phyloP scores from a whole-genome alignment of 139 green algal species.

The Gonium pectorale region DNA sequence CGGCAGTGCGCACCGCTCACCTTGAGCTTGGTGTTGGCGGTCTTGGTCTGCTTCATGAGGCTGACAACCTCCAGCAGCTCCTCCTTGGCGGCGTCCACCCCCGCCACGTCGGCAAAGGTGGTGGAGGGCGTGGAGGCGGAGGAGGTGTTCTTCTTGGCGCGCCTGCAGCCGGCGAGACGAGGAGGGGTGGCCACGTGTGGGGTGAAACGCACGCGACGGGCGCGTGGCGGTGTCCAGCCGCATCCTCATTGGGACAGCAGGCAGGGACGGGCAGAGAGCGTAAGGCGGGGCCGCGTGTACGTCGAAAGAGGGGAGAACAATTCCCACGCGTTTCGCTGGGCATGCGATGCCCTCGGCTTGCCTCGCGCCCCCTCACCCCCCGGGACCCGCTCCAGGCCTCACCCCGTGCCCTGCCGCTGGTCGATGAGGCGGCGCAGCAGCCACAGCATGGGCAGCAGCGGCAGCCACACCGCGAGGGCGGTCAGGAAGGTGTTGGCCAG shows the following conservation, averaged over 20 bases:
- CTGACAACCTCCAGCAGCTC: conserved; percentile 82
- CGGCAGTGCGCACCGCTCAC: no score
- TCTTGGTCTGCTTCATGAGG: conserved; percentile 59
- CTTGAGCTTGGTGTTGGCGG: conserved; percentile 31
- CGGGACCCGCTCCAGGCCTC: not conserved
- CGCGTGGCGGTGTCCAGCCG: no score
- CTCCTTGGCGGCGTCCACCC: conserved; percentile 88
- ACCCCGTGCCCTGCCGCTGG: conserved; percentile 50
- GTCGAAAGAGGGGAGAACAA: no score
- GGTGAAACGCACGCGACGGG: not conserved
- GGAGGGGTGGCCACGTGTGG: not conserved
- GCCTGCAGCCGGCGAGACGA: not conserved
- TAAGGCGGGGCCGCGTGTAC: no score
- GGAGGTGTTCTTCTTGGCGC: conserved; percentile 52
- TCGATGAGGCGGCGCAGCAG: conserved; percentile 75
- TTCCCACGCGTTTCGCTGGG: no score
- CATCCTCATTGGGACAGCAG: no score
- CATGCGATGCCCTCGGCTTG: no score
- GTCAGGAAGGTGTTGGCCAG: conserved; percentile 65
- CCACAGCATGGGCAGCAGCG: conserved; percentile 85
- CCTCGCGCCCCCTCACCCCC: no score
- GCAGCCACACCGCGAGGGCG: conserved; percentile 82
- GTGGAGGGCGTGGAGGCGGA: conserved; percentile 48
- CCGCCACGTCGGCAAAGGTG: conserved; percentile 84
- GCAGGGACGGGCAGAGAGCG: no score